These are phyloP conservation scores for Radiomyces spectabilis DNA, from an alignment of 192 early-diverging fungal genomes.

Conservation along the genomic window DNA sequence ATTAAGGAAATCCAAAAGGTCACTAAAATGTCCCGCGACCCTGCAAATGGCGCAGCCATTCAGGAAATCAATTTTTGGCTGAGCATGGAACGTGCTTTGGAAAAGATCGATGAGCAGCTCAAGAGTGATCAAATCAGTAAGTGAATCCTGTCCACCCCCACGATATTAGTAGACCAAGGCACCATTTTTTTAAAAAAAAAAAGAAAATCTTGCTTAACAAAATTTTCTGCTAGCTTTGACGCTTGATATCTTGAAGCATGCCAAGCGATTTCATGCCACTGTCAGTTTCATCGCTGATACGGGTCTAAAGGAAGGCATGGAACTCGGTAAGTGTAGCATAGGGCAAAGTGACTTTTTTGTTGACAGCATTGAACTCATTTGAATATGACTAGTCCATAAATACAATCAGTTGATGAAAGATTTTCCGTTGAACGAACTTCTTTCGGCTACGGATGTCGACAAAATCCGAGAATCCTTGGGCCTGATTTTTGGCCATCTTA, in stretches of 20 bases:
- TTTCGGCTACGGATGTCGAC: slow-evolving; percentile 88
- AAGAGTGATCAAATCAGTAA: slow-evolving; percentile 79
- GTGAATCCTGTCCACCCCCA: neutral
- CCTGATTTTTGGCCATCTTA: slow-evolving; percentile 90
- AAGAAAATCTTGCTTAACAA: too few relatives aligned
- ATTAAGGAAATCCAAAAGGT: slow-evolving; percentile 99
- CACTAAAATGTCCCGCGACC: slow-evolving; percentile 90
- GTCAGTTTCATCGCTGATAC: slow-evolving; percentile 97
- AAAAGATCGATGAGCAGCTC: slow-evolving; percentile 90
- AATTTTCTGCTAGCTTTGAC: slow-evolving; percentile 57
- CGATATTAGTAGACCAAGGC: too few relatives aligned
- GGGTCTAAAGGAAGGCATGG: slow-evolving; percentile 90
- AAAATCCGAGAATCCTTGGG: slow-evolving; percentile 71
- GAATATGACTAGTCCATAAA: slow-evolving; percentile 57
- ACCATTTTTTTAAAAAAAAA: too few relatives aligned
- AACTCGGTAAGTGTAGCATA: slow-evolving; percentile 60
- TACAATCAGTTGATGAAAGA: slow-evolving; percentile 99
- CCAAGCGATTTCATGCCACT: slow-evolving; percentile 98
- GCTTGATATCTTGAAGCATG: slow-evolving; percentile 88
- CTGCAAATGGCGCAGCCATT: slow-evolving; percentile 81
- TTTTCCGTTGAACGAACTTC: slow-evolving; percentile 94
- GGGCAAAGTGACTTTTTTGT: neutral
- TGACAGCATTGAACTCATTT: neutral
- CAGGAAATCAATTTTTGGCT: slow-evolving; percentile 99
- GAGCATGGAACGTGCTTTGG: slow-evolving; percentile 90